Conservation (phyloP, 2,329 filamentous ascomycete genomes). For the Ophioceras dolichostomum region DNA sequence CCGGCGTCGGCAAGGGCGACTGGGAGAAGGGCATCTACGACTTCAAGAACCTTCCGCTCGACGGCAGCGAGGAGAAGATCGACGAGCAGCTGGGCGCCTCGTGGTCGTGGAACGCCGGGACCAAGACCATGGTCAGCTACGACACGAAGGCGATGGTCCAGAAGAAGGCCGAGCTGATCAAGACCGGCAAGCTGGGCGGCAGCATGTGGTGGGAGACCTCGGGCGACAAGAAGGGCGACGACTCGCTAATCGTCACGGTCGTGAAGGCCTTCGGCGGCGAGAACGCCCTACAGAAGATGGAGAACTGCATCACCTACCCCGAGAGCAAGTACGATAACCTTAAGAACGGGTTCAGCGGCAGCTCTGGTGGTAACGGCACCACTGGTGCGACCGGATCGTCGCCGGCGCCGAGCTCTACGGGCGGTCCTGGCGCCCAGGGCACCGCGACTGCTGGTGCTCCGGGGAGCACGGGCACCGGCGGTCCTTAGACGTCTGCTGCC, state of each 20-base stretch:
- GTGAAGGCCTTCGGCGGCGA: constrained; percentile 46
- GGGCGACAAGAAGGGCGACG: constrained; percentile 52
- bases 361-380: no score
- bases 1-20: constrained; percentile 62
- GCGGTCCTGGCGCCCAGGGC: no score
- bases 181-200: constrained; percentile 56
- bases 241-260: constrained; percentile 58
- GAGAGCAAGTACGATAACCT: constrained; percentile 61
- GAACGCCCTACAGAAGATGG: constrained; percentile 31
- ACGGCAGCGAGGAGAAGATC: constrained; percentile 49
- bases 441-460: no score
- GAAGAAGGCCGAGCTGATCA: constrained; percentile 62
- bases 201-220: constrained; percentile 98
- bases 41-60: constrained; percentile 70
- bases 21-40: constrained; percentile 85
- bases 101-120: constrained; percentile 59
- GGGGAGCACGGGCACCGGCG: no score
- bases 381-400: no score
- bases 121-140: constrained; percentile 64
- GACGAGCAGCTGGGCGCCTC: constrained; percentile 57
- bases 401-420: no score
- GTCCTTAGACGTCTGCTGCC: no score
- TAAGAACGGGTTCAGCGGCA: constrained; percentile 36
- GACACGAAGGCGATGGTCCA: constrained; percentile 57
- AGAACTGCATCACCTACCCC: constrained; percentile 53